Base-by-base conservation (phyloP, 495 filamentous ascomycete species). In the Extremus antarcticus region DNA sequence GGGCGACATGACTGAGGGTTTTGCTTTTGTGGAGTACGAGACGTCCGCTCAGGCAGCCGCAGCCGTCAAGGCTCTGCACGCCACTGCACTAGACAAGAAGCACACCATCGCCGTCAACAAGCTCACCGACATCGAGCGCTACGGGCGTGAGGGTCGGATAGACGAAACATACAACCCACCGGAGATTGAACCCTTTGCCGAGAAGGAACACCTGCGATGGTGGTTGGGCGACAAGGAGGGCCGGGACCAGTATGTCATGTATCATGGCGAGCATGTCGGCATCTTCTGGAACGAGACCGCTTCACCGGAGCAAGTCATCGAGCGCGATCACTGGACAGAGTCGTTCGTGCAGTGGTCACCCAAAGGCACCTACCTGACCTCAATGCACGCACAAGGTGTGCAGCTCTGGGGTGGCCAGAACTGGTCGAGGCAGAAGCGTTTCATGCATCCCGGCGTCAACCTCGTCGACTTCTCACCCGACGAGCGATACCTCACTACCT, bases 231-330 rank as follows among this genome's bases (percentile, higher is more conserved):
- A 98, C 68, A 72, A 80, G 51, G 86, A 82, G 57, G 88, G 83
- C 47, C 87, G 92, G 23, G 92, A 98, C 70, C 90, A 98, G 70
- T 88, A 96, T 62, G 85, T 85, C 62, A 88, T 96, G 76, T 95
- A 83, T 77, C 82, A 86, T 39, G 81, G 81, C 55, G 92, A 97
- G 43, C 82, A 83, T 54, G 92, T 98, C 17, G 90, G 88, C 45
- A 86, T 98, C 0, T 95, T 88, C 76, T 96, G 90, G 91, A 96
- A 96, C 73, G 92, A 88, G 78, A 91, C 94, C 70, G 92, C 96
- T 55, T 65, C 76, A 0, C 89, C 92, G 15, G 92, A 97, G 73
- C 80, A 81, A 41, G 79, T 94, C 24, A 84, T 98, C 51, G 90
- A 97, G 63, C 84, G 92, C 55, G 78, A 80, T 65, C 84, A 91